These are phyloP conservation scores for Boletus rubropictus DNA, from an alignment of 768 basidiomycete species.

Conservation along the genomic window DNA sequence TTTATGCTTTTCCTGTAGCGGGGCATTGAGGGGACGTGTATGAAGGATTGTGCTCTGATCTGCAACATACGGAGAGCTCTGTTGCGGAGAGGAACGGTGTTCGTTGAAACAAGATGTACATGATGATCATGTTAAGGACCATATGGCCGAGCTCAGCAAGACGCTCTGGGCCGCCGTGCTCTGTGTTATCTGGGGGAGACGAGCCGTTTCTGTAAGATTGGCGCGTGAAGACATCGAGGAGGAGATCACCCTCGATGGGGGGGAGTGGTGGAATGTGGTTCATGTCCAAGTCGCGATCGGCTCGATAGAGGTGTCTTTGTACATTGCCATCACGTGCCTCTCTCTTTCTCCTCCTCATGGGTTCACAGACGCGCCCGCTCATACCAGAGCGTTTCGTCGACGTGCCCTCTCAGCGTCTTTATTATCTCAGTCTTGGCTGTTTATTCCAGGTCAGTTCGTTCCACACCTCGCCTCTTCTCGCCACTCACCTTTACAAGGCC, in stretches of 20 bases:
- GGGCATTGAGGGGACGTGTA: background rate
- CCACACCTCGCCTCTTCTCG: fast-evolving
- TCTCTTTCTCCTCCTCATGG: slow-evolving; percentile 9
- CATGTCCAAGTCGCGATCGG: slow-evolving; percentile 20
- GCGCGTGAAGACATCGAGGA: slow-evolving; percentile 57
- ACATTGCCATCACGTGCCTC: slow-evolving; percentile 16
- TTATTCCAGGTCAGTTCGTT: slow-evolving; percentile 59
- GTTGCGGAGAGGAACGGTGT: slow-evolving; percentile 38
- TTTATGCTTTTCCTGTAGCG: slow-evolving; percentile 18
- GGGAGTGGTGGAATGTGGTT: slow-evolving; percentile 44
- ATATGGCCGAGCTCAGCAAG: slow-evolving; percentile 53
- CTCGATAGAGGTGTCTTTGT: background rate
- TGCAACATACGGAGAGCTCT: slow-evolving; percentile 40
- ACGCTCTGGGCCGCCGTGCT: slow-evolving; percentile 55
- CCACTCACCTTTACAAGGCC: slow-evolving; percentile 40
- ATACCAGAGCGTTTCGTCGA: slow-evolving; percentile 73
- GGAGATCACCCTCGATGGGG: slow-evolving; percentile 49
- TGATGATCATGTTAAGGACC: slow-evolving; percentile 48
- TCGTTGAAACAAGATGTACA: slow-evolving; percentile 43
- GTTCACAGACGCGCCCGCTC: slow-evolving; percentile 36
- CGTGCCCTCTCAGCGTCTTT: slow-evolving; percentile 73
- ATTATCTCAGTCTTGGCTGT: slow-evolving; percentile 68
- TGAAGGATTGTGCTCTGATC: background rate
- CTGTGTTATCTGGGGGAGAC: slow-evolving; percentile 34
- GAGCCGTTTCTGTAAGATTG: slow-evolving; percentile 31